Evolutionary conservation across 768 basidiomycete genomes (phyloP).

Genomic region (Gloeopeniophorella convolvens): DNA sequence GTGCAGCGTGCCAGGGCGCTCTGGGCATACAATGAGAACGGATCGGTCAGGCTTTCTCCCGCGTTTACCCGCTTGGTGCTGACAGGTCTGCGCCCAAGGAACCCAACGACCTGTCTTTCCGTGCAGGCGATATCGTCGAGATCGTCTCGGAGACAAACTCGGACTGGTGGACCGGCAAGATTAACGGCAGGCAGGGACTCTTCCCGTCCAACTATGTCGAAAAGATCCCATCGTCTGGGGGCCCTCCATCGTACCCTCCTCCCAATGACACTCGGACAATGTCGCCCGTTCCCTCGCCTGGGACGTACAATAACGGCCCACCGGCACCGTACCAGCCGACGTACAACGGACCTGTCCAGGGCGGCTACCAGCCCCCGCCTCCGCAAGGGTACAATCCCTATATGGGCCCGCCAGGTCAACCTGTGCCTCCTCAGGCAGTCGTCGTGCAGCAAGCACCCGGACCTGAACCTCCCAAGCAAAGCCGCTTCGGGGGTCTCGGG

Average conservation of each 20-base stretch:
- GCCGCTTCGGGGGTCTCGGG: conserved; percentile 13
- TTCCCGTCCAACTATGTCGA: conserved; percentile 77
- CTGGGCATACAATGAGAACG: conserved; percentile 63
- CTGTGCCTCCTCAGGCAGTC: conserved; percentile 20
- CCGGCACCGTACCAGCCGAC: conserved; percentile 34
- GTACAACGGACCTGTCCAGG: conserved; percentile 23
- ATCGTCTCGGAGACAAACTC: conserved; percentile 72
- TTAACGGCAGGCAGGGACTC: conserved; percentile 59
- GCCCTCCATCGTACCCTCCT: conserved; percentile 20
- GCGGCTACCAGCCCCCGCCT: conserved; percentile 22
- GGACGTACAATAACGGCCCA: conserved; percentile 23
- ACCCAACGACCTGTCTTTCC: conserved; percentile 73
- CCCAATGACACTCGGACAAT: neutral
- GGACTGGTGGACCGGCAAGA: conserved; percentile 82
- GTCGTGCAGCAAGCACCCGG: conserved; percentile 23
- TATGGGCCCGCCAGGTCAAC: conserved; percentile 19
- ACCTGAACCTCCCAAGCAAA: conserved; percentile 5
- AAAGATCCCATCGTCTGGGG: conserved; percentile 32
- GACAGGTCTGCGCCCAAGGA: conserved; percentile 41
- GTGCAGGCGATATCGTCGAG: conserved; percentile 68
- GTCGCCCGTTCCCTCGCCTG: conserved; percentile 12
- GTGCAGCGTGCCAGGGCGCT: conserved; percentile 43
- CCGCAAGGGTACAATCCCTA: conserved; percentile 16
- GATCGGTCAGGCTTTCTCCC: conserved; percentile 32
- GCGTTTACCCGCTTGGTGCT: neutral